These are phyloP conservation scores for Pleurotus salmoneostramineus DNA, from an alignment of 768 basidiomycete species.

Conservation along the genomic window DNA sequence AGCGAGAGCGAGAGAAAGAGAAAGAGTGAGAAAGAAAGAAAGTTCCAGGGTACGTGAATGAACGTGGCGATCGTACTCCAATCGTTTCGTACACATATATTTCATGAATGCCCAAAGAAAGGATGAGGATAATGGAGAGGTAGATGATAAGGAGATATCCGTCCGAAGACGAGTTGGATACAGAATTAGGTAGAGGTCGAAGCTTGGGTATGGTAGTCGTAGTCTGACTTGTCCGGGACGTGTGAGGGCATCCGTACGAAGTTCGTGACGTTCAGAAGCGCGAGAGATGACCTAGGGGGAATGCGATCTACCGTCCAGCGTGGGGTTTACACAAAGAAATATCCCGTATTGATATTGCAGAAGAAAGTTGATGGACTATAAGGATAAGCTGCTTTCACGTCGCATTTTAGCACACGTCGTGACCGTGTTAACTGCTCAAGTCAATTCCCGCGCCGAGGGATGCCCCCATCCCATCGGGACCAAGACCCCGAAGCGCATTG, in stretches of 20 bases:
- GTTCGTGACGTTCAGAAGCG: too few relatives aligned
- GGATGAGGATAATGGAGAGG: not conserved
- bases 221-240: not conserved
- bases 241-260: too few relatives aligned
- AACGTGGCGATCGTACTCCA: slow-evolving; percentile 4
- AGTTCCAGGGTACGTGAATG: slow-evolving; percentile 6
- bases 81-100: slow-evolving; percentile 1
- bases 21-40: not conserved
- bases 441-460: slow-evolving; percentile 15
- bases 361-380: not conserved
- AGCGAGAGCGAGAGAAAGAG: too few relatives aligned
- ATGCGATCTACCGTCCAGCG: not conserved
- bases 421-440: slow-evolving; percentile 17
- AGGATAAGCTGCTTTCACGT: not conserved
- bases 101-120: not conserved
- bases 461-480: slow-evolving; percentile 9
- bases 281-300: not conserved
- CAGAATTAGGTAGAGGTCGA: too few relatives aligned
- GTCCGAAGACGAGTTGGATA: too few relatives aligned
- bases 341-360: not conserved
- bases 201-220: not conserved
- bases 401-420: not conserved
- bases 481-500: slow-evolving; percentile 9
- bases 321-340: not conserved
- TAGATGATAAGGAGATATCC: not conserved